These are phyloP conservation scores for Chaetomidium leptoderma DNA, from an alignment of 495 filamentous ascomycete genomes.

Conservation along the genomic window DNA sequence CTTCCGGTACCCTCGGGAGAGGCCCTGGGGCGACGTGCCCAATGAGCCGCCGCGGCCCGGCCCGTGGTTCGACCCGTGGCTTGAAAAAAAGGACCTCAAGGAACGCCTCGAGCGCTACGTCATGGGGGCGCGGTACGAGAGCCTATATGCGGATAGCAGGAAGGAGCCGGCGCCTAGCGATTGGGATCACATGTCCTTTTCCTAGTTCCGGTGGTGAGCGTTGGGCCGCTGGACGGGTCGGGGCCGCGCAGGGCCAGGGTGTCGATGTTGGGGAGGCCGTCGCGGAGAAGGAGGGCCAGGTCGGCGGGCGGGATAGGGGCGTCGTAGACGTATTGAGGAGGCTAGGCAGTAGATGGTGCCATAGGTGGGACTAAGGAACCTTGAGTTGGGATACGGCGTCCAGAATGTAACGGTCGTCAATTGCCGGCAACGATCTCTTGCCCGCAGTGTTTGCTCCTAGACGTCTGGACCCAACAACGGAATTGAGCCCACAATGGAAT, in stretches of 20 bases:
- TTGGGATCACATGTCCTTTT: slow-evolving; percentile 6
- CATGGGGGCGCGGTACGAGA: slow-evolving; percentile 4
- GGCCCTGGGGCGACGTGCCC: not conserved
- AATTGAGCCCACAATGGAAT: not conserved
- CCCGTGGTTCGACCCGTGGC: slow-evolving; percentile 10
- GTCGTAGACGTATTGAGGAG: no score
- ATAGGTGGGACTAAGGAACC: no score
- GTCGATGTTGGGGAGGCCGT: no score
- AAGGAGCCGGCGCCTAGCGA: slow-evolving; percentile 4
- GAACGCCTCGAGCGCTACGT: slow-evolving; percentile 5
- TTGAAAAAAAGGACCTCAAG: slow-evolving; percentile 4
- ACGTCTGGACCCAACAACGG: not conserved
- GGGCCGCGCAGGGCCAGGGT: not conserved
- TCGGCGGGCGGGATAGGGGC: no score
- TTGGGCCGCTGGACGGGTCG: slow-evolving; percentile 4
- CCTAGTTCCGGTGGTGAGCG: not conserved
- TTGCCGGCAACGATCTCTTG: no score
- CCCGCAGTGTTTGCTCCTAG: no score
- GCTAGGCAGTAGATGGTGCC: no score
- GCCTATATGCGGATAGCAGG: slow-evolving; percentile 5
- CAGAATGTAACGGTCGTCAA: no score
- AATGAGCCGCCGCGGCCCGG: slow-evolving; percentile 6
- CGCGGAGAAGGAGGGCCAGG: no score
- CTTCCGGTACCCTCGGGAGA: slow-evolving; percentile 4
- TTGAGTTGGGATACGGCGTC: no score